Evolutionary conservation across 495 filamentous ascomycete species (phyloP).

Genomic region (Annulohypoxylon bovei): DNA sequence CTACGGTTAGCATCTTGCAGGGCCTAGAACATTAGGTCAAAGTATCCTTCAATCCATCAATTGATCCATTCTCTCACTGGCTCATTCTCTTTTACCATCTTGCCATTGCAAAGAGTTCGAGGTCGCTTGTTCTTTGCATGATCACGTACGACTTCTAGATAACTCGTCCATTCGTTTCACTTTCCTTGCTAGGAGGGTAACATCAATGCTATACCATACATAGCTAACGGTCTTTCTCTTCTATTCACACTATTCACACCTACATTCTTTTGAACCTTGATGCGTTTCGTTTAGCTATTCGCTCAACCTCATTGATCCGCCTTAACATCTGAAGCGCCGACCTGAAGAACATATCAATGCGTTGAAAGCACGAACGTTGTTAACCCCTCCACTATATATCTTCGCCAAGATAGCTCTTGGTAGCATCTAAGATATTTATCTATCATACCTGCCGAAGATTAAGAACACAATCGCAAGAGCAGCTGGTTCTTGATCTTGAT

Average conservation of each 20-base stretch:
- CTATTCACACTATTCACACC: slow-evolving; percentile 17
- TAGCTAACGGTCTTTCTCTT: slow-evolving; percentile 10
- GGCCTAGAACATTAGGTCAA: slow-evolving; percentile 23
- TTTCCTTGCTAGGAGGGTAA: slow-evolving; percentile 9
- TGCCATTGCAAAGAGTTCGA: slow-evolving; percentile 21
- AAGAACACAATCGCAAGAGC: slow-evolving; percentile 20
- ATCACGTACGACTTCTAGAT: slow-evolving; percentile 32
- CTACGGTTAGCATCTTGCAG: slow-evolving; percentile 4
- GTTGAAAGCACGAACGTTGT: slow-evolving; percentile 18
- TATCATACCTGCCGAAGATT: slow-evolving; percentile 2
- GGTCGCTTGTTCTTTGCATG: slow-evolving; percentile 36
- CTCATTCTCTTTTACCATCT: slow-evolving; percentile 17
- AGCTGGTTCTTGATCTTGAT: slow-evolving; percentile 6
- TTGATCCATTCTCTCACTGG: slow-evolving; percentile 10
- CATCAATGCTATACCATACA: slow-evolving; percentile 15
- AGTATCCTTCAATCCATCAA: not conserved
- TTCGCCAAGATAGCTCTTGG: not conserved
- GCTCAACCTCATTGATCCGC: slow-evolving; percentile 1
- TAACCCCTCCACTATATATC: not conserved
- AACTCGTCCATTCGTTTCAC: slow-evolving; percentile 33
- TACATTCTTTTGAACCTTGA: slow-evolving; percentile 14
- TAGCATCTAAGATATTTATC: not conserved
- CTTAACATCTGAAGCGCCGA: slow-evolving; percentile 7
- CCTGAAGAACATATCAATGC: slow-evolving; percentile 8
- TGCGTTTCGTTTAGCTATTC: not conserved